Base-by-base conservation (phyloP, 305 asterid species). In the Fraxinus ornus region DNA sequence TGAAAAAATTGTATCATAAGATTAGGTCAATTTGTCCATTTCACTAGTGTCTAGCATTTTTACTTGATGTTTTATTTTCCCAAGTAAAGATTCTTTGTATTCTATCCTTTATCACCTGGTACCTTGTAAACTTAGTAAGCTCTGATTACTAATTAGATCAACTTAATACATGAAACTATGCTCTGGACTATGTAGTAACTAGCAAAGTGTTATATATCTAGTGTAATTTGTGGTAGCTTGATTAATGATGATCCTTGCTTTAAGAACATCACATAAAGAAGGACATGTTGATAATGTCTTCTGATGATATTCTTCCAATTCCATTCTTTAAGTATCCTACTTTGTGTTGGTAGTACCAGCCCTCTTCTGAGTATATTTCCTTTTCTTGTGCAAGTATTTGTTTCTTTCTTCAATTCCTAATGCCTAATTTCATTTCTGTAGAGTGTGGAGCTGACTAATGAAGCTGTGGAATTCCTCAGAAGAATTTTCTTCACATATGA, bases 401-500 rank as follows among this genome's bases (percentile, higher is more conserved):
- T 52, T 60, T 68, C 77, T 55, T 68, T 37, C 80, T 71, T 75
- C 12, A 83, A 49, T 64, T 80, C 77, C 83, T 86, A 75, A 91
- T 81, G 76, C 72, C 49, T 32, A 32, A 64, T 84, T 88, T 85
- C 85, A 52, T 85, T 84, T 89, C 39, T 86, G 86, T 77, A 97
- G 99, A 94, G 97, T 73, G 98, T 92, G 90, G 99, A 97, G 96
- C 91, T 97, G 76, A 91, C 97, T 76, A 88, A 80, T 86, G 99
- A 97, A 78, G 98, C 97, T 75, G 82, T 91, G 90, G 97, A 97
- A 35, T 97, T 97, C 83, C 96, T 97, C 87, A 88, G 80, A 85
- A 89, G 87, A 72, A 88, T 89, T 77, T 97, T 97, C 90, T 39
- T 80, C 89, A 89, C 95, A 76, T 94, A 88, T 79, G 99, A 97